Conservation (phyloP, 2,329 filamentous ascomycete species). For the Aureobasidium sp. region DNA sequence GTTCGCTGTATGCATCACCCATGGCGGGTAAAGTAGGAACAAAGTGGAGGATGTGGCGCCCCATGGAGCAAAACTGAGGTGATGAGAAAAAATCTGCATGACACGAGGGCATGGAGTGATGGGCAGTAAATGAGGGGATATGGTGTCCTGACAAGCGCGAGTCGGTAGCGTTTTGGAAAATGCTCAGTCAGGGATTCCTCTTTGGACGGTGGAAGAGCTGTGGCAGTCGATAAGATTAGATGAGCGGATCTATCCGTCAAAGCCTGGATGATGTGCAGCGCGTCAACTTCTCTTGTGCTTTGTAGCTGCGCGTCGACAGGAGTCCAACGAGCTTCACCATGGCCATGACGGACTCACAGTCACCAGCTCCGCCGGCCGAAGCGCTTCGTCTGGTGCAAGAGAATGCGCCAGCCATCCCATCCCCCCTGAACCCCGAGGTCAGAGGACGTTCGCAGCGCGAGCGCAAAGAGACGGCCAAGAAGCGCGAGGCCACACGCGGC, state of each 20-base stretch:
- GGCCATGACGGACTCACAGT: constrained; percentile 1
- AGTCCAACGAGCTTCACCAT: neutral
- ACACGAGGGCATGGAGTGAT: neutral
- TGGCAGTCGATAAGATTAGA: neutral
- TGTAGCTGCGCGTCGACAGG: neutral
- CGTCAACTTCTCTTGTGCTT: neutral
- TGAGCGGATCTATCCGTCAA: constrained; percentile 2
- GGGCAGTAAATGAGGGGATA: neutral
- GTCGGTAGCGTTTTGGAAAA: neutral
- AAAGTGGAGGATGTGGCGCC: neutral
- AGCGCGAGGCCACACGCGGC: constrained; percentile 40
- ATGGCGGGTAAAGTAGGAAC: constrained; percentile 4
- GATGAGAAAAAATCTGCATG: neutral
- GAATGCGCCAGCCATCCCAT: constrained; percentile 62
- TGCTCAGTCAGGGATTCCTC: neutral
- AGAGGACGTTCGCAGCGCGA: constrained; percentile 43
- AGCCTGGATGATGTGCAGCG: neutral
- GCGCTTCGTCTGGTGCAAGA: constrained; percentile 39
- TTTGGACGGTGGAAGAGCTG: too few relatives aligned
- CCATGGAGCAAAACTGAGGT: neutral
- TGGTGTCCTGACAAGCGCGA: neutral
- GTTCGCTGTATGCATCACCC: neutral
- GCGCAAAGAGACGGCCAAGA: constrained; percentile 44
- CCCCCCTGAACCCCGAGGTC: constrained; percentile 63
- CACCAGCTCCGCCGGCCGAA: neutral